phyloP scores from a whole-genome alignment of 2,329 filamentous ascomycete genomes.

The Paraphoma sp. region DNA sequence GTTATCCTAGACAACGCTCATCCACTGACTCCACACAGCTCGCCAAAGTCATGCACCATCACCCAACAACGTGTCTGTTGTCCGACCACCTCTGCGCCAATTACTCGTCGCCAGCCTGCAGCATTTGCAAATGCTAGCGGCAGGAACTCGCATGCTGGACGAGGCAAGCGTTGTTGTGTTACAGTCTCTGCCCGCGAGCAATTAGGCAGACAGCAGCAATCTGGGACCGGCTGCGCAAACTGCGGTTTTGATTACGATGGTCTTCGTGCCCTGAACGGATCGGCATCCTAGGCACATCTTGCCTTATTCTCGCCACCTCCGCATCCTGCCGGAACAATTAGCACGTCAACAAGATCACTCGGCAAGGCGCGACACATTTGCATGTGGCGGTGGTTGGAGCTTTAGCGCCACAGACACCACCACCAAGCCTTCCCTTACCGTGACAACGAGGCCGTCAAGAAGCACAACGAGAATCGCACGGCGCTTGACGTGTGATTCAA shows the following conservation, averaged over 20 bases:
- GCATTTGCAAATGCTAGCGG: neutral
- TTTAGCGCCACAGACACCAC: neutral
- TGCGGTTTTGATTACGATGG: constrained; percentile 18
- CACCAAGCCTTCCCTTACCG: constrained; percentile 17
- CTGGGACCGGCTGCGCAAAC: constrained; percentile 18
- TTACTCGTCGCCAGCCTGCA: constrained; percentile 1
- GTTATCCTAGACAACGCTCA: constrained; percentile 15
- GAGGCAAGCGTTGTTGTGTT: constrained; percentile 7
- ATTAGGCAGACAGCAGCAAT: constrained; percentile 17
- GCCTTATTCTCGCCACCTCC: constrained; percentile 6
- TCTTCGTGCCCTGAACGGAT: constrained; percentile 17
- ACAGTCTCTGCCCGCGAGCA: constrained; percentile 8
- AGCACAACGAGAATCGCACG: constrained; percentile 10
- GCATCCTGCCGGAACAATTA: constrained; percentile 5
- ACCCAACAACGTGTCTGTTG: constrained; percentile 26
- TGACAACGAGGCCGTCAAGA: constrained; percentile 20
- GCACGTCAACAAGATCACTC: constrained; percentile 1
- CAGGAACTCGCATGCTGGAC: neutral
- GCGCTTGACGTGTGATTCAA: constrained; percentile 7
- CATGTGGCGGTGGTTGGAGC: neutral
- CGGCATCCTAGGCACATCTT: constrained; percentile 13
- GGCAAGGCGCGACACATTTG: neutral
- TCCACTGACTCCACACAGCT: constrained; percentile 25
- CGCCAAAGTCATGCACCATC: constrained; percentile 25
- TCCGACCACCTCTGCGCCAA: constrained; percentile 14